Percentiles rank a stretch among this genome's conserved stretches.
These are phyloP conservation scores for Dipteronia dyeriana DNA, from an alignment of 345 rosid genomes.

Conservation along the genomic window DNA sequence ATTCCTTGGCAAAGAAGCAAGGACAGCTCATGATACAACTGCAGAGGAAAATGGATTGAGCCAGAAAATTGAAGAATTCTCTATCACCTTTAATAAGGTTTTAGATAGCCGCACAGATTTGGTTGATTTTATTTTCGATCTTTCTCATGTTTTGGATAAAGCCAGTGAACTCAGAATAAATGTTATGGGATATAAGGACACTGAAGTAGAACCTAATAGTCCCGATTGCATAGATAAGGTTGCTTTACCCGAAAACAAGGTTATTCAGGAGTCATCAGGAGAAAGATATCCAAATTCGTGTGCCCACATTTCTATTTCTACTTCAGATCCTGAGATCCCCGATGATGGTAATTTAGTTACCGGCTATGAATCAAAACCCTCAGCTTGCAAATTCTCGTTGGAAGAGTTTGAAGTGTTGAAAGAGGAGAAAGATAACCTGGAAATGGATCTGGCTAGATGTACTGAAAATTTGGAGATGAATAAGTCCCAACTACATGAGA, in stretches of 20 bases:
- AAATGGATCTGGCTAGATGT: conserved; percentile 57
- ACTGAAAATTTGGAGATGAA: conserved; percentile 68
- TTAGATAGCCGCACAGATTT: conserved; percentile 36
- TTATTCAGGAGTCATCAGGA: conserved; percentile 45
- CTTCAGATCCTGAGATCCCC: conserved; percentile 75
- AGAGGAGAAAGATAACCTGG: conserved; percentile 70
- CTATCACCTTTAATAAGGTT: conserved; percentile 55
- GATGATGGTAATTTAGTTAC: conserved; percentile 65
- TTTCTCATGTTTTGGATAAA: conserved; percentile 63
- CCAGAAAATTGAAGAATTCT: conserved; percentile 61
- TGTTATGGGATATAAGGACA: conserved; percentile 57
- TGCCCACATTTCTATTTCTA: conserved; percentile 55
- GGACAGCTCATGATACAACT: conserved; percentile 45
- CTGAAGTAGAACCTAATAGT: conserved; percentile 68
- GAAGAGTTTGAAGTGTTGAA: conserved; percentile 70
- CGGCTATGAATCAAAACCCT: conserved; percentile 44
- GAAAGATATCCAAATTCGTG: conserved; percentile 62
- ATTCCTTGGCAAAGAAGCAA: conserved; percentile 71
- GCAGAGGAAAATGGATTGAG: conserved; percentile 42
- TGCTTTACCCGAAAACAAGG: conserved; percentile 80
- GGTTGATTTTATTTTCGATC: conserved; percentile 60
- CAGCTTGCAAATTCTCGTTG: conserved; percentile 46
- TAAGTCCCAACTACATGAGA: conserved; percentile 70
- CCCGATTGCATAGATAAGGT: conserved; percentile 98
- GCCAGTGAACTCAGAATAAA: conserved; percentile 68